A percentile compares a stretch with the other conserved stretches of the same genome.
These are phyloP conservation scores for Rhexocercosporidium sp. DNA, from an alignment of 2,329 filamentous ascomycete species.

Conservation along the genomic window DNA sequence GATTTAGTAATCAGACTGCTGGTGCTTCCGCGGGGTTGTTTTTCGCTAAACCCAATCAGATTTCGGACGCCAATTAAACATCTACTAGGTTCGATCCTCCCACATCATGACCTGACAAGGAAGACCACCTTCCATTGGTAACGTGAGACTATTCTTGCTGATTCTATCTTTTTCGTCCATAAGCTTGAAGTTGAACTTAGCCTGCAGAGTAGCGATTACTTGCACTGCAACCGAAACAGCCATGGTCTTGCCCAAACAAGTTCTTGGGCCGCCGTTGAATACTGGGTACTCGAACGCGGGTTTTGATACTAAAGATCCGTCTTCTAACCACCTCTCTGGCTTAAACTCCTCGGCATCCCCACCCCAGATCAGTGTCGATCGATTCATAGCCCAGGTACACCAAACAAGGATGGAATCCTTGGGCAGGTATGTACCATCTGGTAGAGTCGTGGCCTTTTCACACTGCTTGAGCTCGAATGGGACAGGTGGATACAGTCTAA, in stretches of 20 bases:
- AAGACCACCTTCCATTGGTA: conserved; percentile 67
- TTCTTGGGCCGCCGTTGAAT: conserved; percentile 67
- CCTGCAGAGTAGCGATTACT: conserved; percentile 56
- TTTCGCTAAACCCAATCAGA: not conserved
- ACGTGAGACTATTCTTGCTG: conserved; percentile 65
- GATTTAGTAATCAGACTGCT: conserved; percentile 1
- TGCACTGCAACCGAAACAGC: conserved; percentile 64
- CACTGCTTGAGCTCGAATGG: conserved; percentile 70
- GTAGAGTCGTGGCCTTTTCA: conserved; percentile 56
- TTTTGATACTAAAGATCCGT: conserved; percentile 50
- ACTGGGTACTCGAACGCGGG: conserved; percentile 64
- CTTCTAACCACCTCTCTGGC: conserved; percentile 61
- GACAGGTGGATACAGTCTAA: conserved; percentile 67
- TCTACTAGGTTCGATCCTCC: not conserved
- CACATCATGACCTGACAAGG: conserved; percentile 44
- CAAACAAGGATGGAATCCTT: conserved; percentile 61
- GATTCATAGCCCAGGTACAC: conserved; percentile 69
- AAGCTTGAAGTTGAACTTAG: conserved; percentile 56
- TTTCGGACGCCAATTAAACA: conserved; percentile 3
- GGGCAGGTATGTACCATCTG: conserved; percentile 65
- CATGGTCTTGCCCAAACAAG: conserved; percentile 68
- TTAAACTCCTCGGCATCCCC: conserved; percentile 59
- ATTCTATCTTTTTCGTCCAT: conserved; percentile 52
- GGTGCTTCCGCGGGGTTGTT: conserved; percentile 1
- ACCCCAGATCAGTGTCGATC: conserved; percentile 62